These are phyloP conservation scores for Amaranthus palmeri DNA, from an alignment of 148 eudicot species.

Conservation along the genomic window DNA sequence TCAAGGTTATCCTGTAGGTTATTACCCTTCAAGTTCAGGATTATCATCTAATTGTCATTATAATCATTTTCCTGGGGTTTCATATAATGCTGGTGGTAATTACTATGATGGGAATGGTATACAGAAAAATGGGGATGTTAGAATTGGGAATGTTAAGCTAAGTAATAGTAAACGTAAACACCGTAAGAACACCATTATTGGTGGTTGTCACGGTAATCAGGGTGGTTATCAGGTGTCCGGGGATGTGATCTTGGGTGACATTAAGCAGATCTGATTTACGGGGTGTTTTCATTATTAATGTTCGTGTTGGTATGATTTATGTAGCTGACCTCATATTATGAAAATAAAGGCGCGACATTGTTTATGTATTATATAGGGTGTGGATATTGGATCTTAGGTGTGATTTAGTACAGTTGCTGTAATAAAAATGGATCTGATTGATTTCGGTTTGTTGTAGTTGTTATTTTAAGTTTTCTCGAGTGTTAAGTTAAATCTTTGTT, in stretches of 20 bases:
- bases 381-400: too few relatives aligned
- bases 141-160: background rate
- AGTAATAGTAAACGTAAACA: background rate
- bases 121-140: constrained; percentile 2
- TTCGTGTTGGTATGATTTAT: background rate
- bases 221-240: constrained; percentile 9
- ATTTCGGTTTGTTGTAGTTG: too few relatives aligned
- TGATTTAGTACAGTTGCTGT: too few relatives aligned
- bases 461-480: too few relatives aligned
- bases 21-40: background rate
- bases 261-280: background rate
- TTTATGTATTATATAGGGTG: too few relatives aligned
- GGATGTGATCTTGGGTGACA: constrained; percentile 11
- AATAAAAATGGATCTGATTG: too few relatives aligned
- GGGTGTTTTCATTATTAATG: background rate
- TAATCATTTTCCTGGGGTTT: background rate
- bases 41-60: background rate
- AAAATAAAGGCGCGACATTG: too few relatives aligned
- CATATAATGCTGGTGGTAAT: constrained; percentile 1
- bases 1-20: background rate
- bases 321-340: background rate
- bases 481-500: too few relatives aligned
- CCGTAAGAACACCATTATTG: constrained; percentile 2
- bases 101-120: constrained; percentile 1
- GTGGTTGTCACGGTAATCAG: constrained; percentile 5